Conservation (phyloP, 768 basidiomycete genomes). For the Kondoa subrosea region DNA sequence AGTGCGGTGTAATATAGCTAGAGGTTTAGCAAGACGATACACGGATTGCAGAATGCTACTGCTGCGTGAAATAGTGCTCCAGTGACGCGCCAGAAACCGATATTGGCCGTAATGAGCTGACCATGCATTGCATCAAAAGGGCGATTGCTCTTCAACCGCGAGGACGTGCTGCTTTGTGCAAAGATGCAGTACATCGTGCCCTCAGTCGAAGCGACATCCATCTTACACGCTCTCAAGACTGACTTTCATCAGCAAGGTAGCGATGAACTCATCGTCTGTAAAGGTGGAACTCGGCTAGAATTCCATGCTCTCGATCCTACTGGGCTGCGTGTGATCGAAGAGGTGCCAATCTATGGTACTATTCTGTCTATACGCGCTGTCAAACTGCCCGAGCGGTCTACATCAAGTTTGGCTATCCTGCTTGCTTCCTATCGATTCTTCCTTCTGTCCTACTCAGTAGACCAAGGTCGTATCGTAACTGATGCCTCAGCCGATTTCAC, state of each 20-base stretch:
- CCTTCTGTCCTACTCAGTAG: slow-evolving; percentile 13
- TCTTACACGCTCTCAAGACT: neutral
- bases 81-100: too few relatives aligned
- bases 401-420: slow-evolving; percentile 20
- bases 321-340: slow-evolving; percentile 6
- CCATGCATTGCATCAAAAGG: neutral
- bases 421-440: slow-evolving; percentile 23
- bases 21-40: too few relatives aligned
- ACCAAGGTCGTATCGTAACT: slow-evolving; percentile 1
- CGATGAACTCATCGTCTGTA: neutral
- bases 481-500: slow-evolving; percentile 5
- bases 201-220: neutral
- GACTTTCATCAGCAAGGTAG: neutral
- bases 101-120: too few relatives aligned
- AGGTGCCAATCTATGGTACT: slow-evolving; percentile 15
- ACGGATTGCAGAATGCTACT: too few relatives aligned
- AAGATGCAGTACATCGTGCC: neutral
- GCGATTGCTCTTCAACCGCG: neutral
- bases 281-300: slow-evolving; percentile 13
- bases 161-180: neutral
- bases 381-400: slow-evolving; percentile 16
- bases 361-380: slow-evolving; percentile 18
- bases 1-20: too few relatives aligned
- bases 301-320: slow-evolving; percentile 6
- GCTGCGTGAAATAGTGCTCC: too few relatives aligned